Percentiles rank a stretch among this genome's conserved stretches.
Conservation (phyloP, 2,329 filamentous ascomycete species). For the Trichophyton benhamiae region DNA sequence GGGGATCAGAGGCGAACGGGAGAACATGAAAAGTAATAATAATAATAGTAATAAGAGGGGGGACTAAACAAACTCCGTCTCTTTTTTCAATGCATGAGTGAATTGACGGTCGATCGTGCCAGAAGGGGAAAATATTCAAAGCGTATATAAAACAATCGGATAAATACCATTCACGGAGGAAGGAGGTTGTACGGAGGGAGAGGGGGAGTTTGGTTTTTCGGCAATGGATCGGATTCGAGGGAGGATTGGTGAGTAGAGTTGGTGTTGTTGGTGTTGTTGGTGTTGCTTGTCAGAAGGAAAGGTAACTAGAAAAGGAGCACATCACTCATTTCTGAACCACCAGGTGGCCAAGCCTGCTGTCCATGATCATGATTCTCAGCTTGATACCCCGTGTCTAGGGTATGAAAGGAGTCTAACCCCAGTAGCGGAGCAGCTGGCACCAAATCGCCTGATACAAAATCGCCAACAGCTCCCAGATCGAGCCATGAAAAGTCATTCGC, state of each 20-base stretch:
- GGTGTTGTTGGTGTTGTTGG: background rate
- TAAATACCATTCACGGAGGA: background rate
- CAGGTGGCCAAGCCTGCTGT: background rate
- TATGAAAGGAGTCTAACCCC: conserved; percentile 24
- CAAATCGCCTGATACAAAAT: conserved; percentile 40
- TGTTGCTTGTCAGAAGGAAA: background rate
- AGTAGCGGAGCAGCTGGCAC: conserved; percentile 19
- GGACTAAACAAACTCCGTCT: background rate
- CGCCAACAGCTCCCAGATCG: conserved; percentile 47
- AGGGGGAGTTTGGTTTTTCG: background rate
- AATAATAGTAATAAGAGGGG: background rate
- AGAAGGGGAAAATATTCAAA: background rate
- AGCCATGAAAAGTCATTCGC: conserved; percentile 51
- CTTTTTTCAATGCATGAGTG: background rate
- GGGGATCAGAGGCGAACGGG: too few relatives aligned
- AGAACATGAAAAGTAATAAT: too few relatives aligned
- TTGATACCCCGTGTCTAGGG: background rate
- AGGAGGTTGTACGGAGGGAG: background rate
- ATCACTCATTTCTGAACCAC: background rate
- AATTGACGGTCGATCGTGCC: background rate
- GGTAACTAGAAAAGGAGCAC: background rate
- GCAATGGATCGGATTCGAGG: background rate
- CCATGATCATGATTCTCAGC: background rate
- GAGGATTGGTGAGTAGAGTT: background rate
- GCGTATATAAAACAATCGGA: background rate